Base-by-base conservation (phyloP, 768 basidiomycete species). In the Psilocybe azurescens region DNA sequence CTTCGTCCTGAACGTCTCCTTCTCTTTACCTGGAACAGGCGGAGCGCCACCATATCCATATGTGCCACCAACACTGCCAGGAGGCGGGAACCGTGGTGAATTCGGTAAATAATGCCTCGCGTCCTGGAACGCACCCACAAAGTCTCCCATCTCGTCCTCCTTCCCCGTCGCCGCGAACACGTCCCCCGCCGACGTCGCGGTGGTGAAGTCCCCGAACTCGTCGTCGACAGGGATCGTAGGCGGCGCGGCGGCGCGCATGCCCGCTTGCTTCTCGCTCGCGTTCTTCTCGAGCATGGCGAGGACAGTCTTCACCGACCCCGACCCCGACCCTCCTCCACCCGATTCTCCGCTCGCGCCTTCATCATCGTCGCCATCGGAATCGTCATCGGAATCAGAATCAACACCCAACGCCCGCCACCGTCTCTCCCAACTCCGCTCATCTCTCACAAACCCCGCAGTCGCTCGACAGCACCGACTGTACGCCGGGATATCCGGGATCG, bases 121-220 rank as follows among this genome's bases (percentile, higher is more conserved):
- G 38, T 61, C 59, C 36, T 56, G 62, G 28, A 70, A 75, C 8
- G 67, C 72, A 28, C 70, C 68, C 39, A 78, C 69, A 64, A 76
- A 74, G 56, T 75, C 75, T 7, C 73, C 74, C 73, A 86, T 78
- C 63, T 84, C 83, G 6, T 77, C 83, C 14, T 53, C 52, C n/a
- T 16, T 16, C 18, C 28, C 29, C 32, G 5, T 33, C 14, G 32
- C 52, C 16, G 9, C 33, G 24, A 6, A 5, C 52, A 67, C 56
- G 3, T 73, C 69, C 2, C 73, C 66, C 33, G 67, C 78, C 24
- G 24, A 24, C 24, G 24, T 2, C 24, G 24, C 24, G 24, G 24
- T 24, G 1, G 90, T 84, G 71, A 95, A 94, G 70, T 95, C 94
- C 3, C 94, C 95, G 75, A 97, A 97, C 28, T 94, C 94, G 67